These are phyloP conservation scores for Trichoderma asperellum DNA, from an alignment of 2,329 filamentous ascomycete genomes.

Conservation along the genomic window DNA sequence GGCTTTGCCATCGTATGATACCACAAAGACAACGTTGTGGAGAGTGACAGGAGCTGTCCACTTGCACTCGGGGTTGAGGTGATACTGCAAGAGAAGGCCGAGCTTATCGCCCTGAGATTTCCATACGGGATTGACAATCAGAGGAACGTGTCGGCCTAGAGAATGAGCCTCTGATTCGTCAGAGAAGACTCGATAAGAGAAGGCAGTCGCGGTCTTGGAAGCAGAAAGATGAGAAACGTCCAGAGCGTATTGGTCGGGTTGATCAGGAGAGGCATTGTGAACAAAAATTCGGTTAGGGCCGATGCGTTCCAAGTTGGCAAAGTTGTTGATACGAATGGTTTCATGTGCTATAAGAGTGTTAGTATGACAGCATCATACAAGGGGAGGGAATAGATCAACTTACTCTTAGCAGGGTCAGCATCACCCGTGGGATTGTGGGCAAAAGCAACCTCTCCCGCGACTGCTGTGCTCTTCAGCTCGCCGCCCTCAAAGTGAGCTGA, in stretches of 20 bases:
- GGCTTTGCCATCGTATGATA: constrained; percentile 71
- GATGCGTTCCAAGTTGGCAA: constrained; percentile 84
- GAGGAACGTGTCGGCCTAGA: constrained; percentile 65
- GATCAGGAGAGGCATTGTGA: constrained; percentile 64
- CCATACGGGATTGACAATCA: constrained; percentile 77
- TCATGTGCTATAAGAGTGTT: constrained; percentile 49
- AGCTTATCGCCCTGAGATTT: constrained; percentile 83
- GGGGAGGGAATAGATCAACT: constrained; percentile 36
- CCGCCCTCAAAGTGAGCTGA: constrained; percentile 81
- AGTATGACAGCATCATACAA: background rate
- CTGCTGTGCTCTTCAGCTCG: constrained; percentile 68
- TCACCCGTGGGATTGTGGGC: constrained; percentile 66
- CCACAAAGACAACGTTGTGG: constrained; percentile 75
- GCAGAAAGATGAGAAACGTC: constrained; percentile 68
- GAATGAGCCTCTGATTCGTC: constrained; percentile 56
- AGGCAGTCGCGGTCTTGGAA: constrained; percentile 74
- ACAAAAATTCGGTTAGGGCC: constrained; percentile 93
- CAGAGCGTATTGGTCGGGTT: constrained; percentile 78
- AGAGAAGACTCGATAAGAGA: constrained; percentile 88
- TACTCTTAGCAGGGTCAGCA: constrained; percentile 52
- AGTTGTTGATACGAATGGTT: constrained; percentile 84
- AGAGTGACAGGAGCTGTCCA: constrained; percentile 49
- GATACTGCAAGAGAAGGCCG: constrained; percentile 84
- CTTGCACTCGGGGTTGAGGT: constrained; percentile 71
- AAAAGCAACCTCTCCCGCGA: constrained; percentile 88